Percentiles rank a stretch among this genome's conserved stretches.
These are phyloP conservation scores for Dryas alaskensis DNA, from an alignment of 306 rosid species.

Conservation along the genomic window DNA sequence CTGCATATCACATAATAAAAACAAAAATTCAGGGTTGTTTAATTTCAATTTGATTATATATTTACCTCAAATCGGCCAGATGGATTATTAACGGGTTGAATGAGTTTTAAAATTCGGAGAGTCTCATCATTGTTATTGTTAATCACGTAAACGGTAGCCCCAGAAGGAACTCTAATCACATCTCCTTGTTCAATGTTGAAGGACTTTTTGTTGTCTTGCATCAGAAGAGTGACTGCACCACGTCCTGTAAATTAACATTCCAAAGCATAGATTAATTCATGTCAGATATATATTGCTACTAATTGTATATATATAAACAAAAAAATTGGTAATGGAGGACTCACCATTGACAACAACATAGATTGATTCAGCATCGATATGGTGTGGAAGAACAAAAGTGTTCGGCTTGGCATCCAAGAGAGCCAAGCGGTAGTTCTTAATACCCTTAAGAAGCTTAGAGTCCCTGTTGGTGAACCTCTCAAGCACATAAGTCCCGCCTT, in stretches of 20 bases:
- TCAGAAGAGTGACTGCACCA: conserved; percentile 27
- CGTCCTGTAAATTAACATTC: conserved; percentile 23
- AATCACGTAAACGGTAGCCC: conserved; percentile 25
- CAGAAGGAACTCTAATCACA: conserved; percentile 18
- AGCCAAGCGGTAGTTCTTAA: conserved; percentile 35
- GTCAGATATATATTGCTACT: too few relatives aligned
- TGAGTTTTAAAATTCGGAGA: conserved; percentile 21
- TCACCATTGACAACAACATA: conserved; percentile 32
- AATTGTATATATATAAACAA: too few relatives aligned
- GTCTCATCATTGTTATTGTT: conserved; percentile 29
- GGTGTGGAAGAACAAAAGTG: conserved; percentile 44
- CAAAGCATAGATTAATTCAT: background rate
- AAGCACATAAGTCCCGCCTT: conserved; percentile 29
- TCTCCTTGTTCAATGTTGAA: conserved; percentile 31
- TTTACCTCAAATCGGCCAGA: too few relatives aligned
- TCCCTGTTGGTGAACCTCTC: conserved; percentile 23
- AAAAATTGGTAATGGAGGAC: background rate
- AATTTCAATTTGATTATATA: too few relatives aligned
- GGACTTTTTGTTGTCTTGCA: conserved; percentile 30
- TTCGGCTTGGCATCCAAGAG: conserved; percentile 41
- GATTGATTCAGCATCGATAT: conserved; percentile 41
- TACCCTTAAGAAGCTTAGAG: conserved; percentile 35
- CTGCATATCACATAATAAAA: too few relatives aligned
- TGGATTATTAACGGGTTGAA: too few relatives aligned
- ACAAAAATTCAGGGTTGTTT: too few relatives aligned